Evolutionary conservation across 2,329 filamentous ascomycete genomes (phyloP).

Genomic region (Ophiocordyceps sinensis): DNA sequence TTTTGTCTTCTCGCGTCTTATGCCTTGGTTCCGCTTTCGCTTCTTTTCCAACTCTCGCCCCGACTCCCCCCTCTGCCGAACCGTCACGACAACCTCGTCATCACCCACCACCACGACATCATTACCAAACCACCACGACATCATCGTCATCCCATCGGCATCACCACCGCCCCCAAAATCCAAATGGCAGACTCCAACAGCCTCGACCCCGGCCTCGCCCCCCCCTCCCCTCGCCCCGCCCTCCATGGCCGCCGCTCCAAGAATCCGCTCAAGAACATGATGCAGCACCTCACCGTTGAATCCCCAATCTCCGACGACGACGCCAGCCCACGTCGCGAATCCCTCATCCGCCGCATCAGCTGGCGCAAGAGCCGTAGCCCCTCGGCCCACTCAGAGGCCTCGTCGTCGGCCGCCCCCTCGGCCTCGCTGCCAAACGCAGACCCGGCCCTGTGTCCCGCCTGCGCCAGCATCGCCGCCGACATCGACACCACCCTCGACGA

Average conservation of each 20-base stretch:
- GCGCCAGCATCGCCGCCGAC: slow-evolving; percentile 17
- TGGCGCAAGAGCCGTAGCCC: slow-evolving; percentile 21
- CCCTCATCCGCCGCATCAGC: slow-evolving; percentile 20
- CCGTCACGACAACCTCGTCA: no score
- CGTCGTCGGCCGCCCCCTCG: slow-evolving; percentile 2
- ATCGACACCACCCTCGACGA: slow-evolving; percentile 18
- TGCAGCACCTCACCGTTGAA: slow-evolving; percentile 22
- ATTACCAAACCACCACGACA: no score
- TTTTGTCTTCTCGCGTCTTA: no score
- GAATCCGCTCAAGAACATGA: slow-evolving; percentile 21
- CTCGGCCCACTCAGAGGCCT: slow-evolving; percentile 17
- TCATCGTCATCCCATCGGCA: no score
- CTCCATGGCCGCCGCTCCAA: slow-evolving; percentile 17
- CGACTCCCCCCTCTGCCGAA: no score
- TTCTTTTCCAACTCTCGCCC: no score
- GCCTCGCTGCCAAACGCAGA: slow-evolving; percentile 12
- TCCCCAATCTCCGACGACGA: slow-evolving; percentile 13
- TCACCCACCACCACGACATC: no score
- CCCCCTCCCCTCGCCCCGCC: slow-evolving; percentile 4
- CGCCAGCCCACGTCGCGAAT: slow-evolving; percentile 13
- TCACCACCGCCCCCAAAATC: no score
- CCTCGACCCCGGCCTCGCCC: slow-evolving; percentile 11
- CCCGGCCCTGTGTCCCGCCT: slow-evolving; percentile 15
- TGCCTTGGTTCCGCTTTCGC: no score
- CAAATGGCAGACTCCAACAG: no score